Evolutionary conservation across 2,329 filamentous ascomycete species (phyloP).

Genomic region (Ceratocystis cacaofunesta): DNA sequence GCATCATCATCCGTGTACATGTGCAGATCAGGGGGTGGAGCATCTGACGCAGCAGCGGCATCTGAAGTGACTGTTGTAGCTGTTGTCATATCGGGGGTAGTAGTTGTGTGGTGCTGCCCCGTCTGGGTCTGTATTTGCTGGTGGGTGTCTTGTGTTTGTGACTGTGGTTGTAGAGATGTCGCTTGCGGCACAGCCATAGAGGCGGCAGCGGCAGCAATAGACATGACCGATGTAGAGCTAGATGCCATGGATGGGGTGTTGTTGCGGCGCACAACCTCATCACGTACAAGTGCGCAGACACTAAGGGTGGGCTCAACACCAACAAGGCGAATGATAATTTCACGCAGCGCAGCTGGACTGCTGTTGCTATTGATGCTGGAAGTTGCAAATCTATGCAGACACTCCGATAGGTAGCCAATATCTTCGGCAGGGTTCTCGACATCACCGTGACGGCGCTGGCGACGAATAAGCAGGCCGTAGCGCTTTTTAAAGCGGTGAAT

Average conservation of each 20-base stretch:
- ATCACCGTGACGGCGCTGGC: slow-evolving; percentile 39
- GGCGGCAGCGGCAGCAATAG: slow-evolving; percentile 16
- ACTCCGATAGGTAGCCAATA: slow-evolving; percentile 45
- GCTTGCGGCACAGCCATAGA: slow-evolving; percentile 19
- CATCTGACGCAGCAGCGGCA: slow-evolving; percentile 18
- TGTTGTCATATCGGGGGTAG: slow-evolving; percentile 4
- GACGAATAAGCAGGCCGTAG: slow-evolving; percentile 42
- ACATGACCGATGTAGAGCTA: slow-evolving; percentile 3
- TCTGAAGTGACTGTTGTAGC: slow-evolving; percentile 6
- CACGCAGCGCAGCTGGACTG: slow-evolving; percentile 43
- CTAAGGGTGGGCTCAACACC: slow-evolving; percentile 40
- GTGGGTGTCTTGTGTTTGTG: not conserved
- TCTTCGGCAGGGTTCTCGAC: slow-evolving; percentile 38
- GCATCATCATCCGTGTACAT: slow-evolving; percentile 38
- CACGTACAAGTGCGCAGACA: slow-evolving; percentile 42
- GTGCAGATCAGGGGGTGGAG: slow-evolving; percentile 22
- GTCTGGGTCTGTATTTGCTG: not conserved
- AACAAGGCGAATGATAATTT: slow-evolving; percentile 39
- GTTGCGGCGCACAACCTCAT: slow-evolving; percentile 35
- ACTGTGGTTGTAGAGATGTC: not conserved
- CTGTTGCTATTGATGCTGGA: slow-evolving; percentile 34
- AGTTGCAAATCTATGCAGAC: slow-evolving; percentile 42
- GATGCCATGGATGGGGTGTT: not conserved
- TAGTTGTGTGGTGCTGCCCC: slow-evolving; percentile 9
- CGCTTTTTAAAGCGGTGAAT: slow-evolving; percentile 51